phyloP scores from a whole-genome alignment of 148 eudicot species.

The Dianthus caryophyllus region DNA sequence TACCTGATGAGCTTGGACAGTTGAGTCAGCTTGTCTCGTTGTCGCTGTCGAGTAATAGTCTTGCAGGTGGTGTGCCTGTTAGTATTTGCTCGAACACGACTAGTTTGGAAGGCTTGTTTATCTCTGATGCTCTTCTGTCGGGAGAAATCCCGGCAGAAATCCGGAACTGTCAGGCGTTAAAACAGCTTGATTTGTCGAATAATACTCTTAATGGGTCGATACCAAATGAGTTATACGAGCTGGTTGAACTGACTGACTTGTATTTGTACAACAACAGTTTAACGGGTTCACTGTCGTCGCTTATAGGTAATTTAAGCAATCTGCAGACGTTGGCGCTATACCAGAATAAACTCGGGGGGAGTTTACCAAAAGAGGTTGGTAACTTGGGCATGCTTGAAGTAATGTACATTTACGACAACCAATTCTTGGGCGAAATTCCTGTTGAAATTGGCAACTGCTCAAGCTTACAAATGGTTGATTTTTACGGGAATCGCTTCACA shows the following conservation, averaged over 20 bases:
- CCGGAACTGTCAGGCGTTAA: slow-evolving; percentile 42
- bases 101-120: slow-evolving; percentile 48
- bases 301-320: slow-evolving; percentile 58
- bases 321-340: slow-evolving; percentile 60
- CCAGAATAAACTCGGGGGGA: slow-evolving; percentile 56
- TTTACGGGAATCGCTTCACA: slow-evolving; percentile 69
- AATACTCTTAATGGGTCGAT: slow-evolving; percentile 73
- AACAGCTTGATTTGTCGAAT: slow-evolving; percentile 81
- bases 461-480: slow-evolving; percentile 80
- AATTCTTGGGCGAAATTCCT: slow-evolving; percentile 77
- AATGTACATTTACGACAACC: slow-evolving; percentile 66
- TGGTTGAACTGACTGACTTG: slow-evolving; percentile 64
- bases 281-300: slow-evolving; percentile 55
- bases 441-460: slow-evolving; percentile 89
- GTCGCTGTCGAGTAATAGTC: slow-evolving; percentile 52
- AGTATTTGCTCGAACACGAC: slow-evolving; percentile 61
- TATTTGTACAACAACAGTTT: slow-evolving; percentile 72
- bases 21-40: slow-evolving; percentile 56
- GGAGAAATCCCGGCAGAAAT: slow-evolving; percentile 66
- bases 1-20: slow-evolving; percentile 62
- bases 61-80: slow-evolving; percentile 57
- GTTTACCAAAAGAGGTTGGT: slow-evolving; percentile 74
- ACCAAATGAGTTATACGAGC: slow-evolving; percentile 52
- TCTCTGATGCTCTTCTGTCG: slow-evolving; percentile 54
- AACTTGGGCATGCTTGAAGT: slow-evolving; percentile 51